These are phyloP conservation scores for Talaromyces atroroseus DNA, from an alignment of 2,329 filamentous ascomycete species.

Conservation along the genomic window DNA sequence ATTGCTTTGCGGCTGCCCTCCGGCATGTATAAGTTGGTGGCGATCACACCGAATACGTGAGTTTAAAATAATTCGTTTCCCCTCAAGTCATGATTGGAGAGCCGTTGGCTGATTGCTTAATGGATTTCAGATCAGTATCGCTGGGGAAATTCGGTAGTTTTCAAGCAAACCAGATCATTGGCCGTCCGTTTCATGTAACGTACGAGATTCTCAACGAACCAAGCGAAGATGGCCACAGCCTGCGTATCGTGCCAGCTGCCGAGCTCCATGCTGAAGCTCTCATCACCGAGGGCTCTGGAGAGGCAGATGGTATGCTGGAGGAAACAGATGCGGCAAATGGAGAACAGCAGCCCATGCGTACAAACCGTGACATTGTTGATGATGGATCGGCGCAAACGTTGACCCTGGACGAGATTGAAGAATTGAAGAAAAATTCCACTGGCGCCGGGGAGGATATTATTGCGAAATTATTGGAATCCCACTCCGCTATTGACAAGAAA, in stretches of 20 bases:
- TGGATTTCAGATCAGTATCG: slow-evolving; percentile 63
- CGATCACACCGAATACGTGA: slow-evolving; percentile 60
- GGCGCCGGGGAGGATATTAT: slow-evolving; percentile 84
- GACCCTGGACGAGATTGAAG: slow-evolving; percentile 64
- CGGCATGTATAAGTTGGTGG: slow-evolving; percentile 52
- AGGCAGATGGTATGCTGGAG: slow-evolving; percentile 33
- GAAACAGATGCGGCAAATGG: slow-evolving; percentile 25
- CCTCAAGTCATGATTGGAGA: no score
- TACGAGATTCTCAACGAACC: slow-evolving; percentile 77
- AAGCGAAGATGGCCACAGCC: slow-evolving; percentile 54
- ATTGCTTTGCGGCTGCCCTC: slow-evolving; percentile 45
- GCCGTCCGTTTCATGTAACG: slow-evolving; percentile 85
- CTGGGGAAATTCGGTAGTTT: slow-evolving; percentile 92
- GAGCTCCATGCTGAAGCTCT: slow-evolving; percentile 78
- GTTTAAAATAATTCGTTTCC: slow-evolving; percentile 29
- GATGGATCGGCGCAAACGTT: slow-evolving; percentile 68
- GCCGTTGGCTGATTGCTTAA: slow-evolving; percentile 11
- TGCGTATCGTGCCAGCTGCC: slow-evolving; percentile 72
- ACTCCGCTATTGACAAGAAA: slow-evolving; percentile 87
- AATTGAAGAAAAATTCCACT: slow-evolving; percentile 64
- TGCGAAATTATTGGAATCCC: slow-evolving; percentile 83
- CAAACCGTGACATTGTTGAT: slow-evolving; percentile 60
- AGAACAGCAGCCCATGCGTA: slow-evolving; percentile 50
- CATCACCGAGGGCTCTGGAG: slow-evolving; percentile 43
- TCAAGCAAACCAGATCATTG: slow-evolving; percentile 79